Evolutionary conservation across 345 rosid species (phyloP).

Genomic region (Reutealis trisperma): DNA sequence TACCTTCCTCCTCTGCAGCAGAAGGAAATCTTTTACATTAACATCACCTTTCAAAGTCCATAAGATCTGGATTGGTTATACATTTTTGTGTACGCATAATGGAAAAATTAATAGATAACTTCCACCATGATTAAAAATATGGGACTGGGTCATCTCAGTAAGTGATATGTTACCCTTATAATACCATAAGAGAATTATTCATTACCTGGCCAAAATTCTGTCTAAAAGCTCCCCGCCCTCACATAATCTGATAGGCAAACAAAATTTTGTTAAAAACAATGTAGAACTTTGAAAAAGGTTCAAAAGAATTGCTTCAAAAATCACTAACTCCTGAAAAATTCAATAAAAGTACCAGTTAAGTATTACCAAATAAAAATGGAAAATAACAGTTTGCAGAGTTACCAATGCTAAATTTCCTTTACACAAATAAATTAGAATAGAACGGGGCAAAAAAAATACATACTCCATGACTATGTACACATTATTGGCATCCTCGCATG

Average conservation of each 20-base stretch:
- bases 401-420: conserved; percentile 12
- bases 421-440: conserved; percentile 18
- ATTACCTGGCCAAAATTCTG: conserved; percentile 83
- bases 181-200: background rate
- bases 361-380: background rate
- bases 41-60: conserved; percentile 5
- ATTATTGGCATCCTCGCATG: conserved; percentile 72
- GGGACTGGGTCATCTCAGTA: background rate
- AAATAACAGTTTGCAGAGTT: background rate
- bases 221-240: conserved; percentile 97
- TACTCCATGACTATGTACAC: conserved; percentile 96
- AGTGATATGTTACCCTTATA: background rate
- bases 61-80: background rate
- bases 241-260: conserved; percentile 64
- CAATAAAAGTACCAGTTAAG: background rate
- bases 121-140: background rate
- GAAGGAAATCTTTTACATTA: background rate
- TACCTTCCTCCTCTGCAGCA: conserved; percentile 87
- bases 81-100: background rate
- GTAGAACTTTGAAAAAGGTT: background rate
- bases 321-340: background rate
- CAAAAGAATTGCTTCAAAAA: background rate
- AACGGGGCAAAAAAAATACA: conserved; percentile 39
- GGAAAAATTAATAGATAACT: background rate
- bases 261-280: conserved; percentile 20